Base-by-base conservation (phyloP, 805 yeast genomes). In the Hanseniaspora pseudoguilliermondii region DNA sequence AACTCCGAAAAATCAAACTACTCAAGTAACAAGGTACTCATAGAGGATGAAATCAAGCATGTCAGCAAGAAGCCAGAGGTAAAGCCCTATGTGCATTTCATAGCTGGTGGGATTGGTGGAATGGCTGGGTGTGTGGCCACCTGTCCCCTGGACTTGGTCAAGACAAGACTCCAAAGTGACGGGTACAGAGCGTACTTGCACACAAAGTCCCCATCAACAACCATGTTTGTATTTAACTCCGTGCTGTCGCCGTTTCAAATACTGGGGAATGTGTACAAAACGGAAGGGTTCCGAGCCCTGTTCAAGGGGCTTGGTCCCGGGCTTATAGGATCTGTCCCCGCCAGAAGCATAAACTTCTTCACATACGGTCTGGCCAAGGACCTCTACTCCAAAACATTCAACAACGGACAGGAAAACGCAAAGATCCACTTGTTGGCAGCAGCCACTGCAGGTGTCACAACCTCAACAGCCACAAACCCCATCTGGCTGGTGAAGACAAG, bases 221-320 rank as follows among this genome's bases (percentile, higher is more conserved):
- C 47, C 5, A 40, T 27, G 40, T 39, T 38, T n/a, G 32, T 53
- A n/a, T 49, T 10, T 39, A 57, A 16, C 36, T 58, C 21, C 29
- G 49, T 39, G 48, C 32, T 38, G 9, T 53, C 56, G 2, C 56
- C 56, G 8, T 53, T 53, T 20, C 59, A 50, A 57, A 93, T 89
- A 34, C 72, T 93, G 43, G 73, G 76, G 36, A 77, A 76, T 49
- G 84, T 93, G 20, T 84, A 86, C 66, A 68, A 68, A 35, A 71
- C 72, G 25, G 99, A 93, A 69, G 99, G 99, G 1, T 73, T 82
- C 32, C 73, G 85, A 44, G 91, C 97, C 4, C 73, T 93, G 47
- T 93, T 93, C 70, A 86, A 86, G 70, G 99, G 99, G 13, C 72
- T 93, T 51, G 98, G 98, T 0, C 98, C 99, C 10, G 93, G 91